Percentiles rank a stretch among this genome's conserved stretches.
phyloP scores from a whole-genome alignment of 1,284 basidiomycete species.

The Mycena sp. region DNA sequence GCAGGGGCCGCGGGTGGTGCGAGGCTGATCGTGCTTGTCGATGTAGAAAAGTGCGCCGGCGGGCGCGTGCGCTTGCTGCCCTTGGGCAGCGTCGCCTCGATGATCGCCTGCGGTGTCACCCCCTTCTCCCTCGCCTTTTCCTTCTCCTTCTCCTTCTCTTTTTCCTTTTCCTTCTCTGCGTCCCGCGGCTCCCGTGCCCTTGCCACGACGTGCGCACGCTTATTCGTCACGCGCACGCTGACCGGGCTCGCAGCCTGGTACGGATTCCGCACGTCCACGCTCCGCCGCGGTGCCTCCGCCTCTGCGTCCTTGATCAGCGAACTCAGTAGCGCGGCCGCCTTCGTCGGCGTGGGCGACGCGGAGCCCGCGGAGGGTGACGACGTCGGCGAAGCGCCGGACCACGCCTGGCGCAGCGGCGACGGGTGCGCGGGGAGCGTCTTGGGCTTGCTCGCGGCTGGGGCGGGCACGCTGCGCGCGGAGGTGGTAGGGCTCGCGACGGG shows the following conservation, averaged over 20 bases:
- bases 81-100: constrained; percentile 30
- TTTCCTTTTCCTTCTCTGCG: constrained; percentile 6
- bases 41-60: constrained; percentile 17
- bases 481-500: constrained; percentile 12
- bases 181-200: constrained; percentile 20
- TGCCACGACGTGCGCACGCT: constrained; percentile 11
- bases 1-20: not conserved
- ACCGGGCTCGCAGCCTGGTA: constrained; percentile 30
- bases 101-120: constrained; percentile 26
- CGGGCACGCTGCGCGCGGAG: constrained; percentile 2
- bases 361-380: too few species aligned
- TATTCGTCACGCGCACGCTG: constrained; percentile 19
- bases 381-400: constrained; percentile 26
- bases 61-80: constrained; percentile 31
- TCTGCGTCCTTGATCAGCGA: constrained; percentile 26
- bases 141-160: constrained; percentile 2
- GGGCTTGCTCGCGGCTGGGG: not conserved
- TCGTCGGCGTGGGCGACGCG: too few species aligned
- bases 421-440: constrained; percentile 22
- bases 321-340: constrained; percentile 25
- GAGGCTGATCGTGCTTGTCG: constrained; percentile 14
- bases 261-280: constrained; percentile 27
- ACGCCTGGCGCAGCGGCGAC: constrained; percentile 29
- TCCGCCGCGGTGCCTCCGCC: constrained; percentile 17
- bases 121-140: constrained; percentile 8